Evolutionary conservation across 495 filamentous ascomycete species (phyloP).

Genomic region (Entonaema liquescens): DNA sequence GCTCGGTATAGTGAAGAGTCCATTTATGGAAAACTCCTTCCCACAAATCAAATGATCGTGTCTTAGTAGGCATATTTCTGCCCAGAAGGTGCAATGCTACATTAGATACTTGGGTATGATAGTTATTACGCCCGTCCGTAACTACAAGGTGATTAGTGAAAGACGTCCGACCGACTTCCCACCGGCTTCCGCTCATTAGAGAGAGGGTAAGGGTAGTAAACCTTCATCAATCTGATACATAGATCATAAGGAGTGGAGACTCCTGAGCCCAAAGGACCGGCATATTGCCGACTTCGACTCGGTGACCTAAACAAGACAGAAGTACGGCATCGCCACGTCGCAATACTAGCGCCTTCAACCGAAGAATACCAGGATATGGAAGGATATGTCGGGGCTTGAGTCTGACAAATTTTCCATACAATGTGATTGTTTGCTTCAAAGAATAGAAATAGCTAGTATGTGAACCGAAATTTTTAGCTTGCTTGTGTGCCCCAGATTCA

Average conservation of each 20-base stretch:
- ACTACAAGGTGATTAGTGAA: background rate
- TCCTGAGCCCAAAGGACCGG: slow-evolving; percentile 1
- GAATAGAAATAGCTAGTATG: background rate
- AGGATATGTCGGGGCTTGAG: background rate
- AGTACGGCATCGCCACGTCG: background rate
- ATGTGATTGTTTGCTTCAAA: background rate
- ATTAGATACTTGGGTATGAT: background rate
- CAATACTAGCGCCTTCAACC: background rate
- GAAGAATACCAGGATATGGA: background rate
- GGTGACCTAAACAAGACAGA: background rate
- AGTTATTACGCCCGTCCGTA: background rate
- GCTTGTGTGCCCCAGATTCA: too few species aligned
- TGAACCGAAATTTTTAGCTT: background rate
- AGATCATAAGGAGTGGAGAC: background rate
- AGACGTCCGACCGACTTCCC: background rate
- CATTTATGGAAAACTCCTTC: too few species aligned
- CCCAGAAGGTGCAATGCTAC: background rate
- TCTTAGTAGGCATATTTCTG: background rate
- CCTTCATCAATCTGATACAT: background rate
- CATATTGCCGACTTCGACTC: background rate
- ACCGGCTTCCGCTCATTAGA: background rate
- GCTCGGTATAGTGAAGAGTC: background rate
- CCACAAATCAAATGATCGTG: background rate
- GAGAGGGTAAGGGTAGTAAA: background rate
- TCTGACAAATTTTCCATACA: background rate